Percentiles rank a stretch among this genome's conserved stretches.
Conservation (phyloP, 352 stramenopile species). For the Pythium brachiatum region DNA sequence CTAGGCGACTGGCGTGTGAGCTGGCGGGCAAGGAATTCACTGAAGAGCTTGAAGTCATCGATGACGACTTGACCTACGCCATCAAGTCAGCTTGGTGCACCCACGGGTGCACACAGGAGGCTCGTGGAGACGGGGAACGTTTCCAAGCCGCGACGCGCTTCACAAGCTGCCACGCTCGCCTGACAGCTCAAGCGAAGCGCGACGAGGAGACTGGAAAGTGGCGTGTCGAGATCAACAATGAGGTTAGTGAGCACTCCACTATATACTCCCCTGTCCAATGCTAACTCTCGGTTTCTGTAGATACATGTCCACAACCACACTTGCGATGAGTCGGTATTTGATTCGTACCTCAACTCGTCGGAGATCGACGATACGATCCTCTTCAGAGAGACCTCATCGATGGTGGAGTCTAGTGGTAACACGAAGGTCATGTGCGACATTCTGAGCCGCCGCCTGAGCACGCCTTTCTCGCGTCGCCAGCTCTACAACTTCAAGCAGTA, state of each 20-base stretch:
- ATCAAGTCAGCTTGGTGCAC: not conserved
- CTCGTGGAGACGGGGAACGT: not conserved
- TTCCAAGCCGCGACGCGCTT: not conserved
- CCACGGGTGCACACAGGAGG: not conserved
- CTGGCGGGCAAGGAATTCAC: not conserved
- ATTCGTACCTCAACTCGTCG: not conserved
- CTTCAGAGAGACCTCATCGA: not conserved
- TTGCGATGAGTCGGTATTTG: not conserved
- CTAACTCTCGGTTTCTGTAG: not conserved
- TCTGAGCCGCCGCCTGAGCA: not conserved
- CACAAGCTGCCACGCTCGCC: not conserved
- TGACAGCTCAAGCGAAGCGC: not conserved
- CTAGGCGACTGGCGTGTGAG: not conserved
- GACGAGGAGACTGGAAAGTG: not conserved
- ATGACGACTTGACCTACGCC: not conserved
- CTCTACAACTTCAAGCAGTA: conserved; percentile 10
- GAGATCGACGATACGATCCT: not conserved
- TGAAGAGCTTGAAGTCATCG: not conserved
- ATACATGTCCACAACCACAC: not conserved
- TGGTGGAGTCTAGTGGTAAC: not conserved
- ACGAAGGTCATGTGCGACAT: conserved; percentile 1
- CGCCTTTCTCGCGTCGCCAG: not conserved
- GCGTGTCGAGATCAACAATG: conserved; percentile 1
- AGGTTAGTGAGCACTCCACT: not conserved
- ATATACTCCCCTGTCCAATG: not conserved